These are phyloP conservation scores for Metarhizium album DNA, from an alignment of 2,329 filamentous ascomycete genomes.

Conservation along the genomic window DNA sequence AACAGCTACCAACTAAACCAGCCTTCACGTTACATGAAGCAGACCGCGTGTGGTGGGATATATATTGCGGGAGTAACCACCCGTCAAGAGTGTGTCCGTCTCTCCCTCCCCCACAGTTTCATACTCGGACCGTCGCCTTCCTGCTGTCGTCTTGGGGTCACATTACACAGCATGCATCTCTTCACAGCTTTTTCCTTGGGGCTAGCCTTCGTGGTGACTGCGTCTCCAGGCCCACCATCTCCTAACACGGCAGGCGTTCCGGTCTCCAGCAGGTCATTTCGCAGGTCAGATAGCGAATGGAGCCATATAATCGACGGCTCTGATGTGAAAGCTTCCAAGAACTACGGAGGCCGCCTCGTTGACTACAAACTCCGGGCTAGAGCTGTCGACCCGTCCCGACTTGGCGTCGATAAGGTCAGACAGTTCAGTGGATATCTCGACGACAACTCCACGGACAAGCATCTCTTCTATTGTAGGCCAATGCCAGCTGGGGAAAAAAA, in stretches of 20 bases:
- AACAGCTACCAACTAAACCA: too few relatives aligned
- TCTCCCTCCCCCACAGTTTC: too few relatives aligned
- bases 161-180: background rate
- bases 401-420: conserved; percentile 86
- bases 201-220: background rate
- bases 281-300: background rate
- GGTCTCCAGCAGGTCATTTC: background rate
- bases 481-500: background rate
- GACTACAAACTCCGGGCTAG: conserved; percentile 82
- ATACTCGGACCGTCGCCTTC: too few relatives aligned
- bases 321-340: background rate
- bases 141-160: background rate
- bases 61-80: too few relatives aligned
- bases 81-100: too few relatives aligned
- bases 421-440: conserved; percentile 97
- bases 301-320: background rate
- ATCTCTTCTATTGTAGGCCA: conserved; percentile 87
- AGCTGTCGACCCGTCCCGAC: conserved; percentile 71
- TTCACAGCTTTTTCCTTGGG: background rate
- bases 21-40: too few relatives aligned
- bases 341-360: conserved; percentile 3
- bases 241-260: background rate
- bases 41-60: too few relatives aligned
- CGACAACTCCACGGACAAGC: conserved; percentile 91
- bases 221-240: background rate